Evolutionary conservation across 2,329 filamentous ascomycete genomes (phyloP).

Genomic region (Pseudogymnoascus sp.): DNA sequence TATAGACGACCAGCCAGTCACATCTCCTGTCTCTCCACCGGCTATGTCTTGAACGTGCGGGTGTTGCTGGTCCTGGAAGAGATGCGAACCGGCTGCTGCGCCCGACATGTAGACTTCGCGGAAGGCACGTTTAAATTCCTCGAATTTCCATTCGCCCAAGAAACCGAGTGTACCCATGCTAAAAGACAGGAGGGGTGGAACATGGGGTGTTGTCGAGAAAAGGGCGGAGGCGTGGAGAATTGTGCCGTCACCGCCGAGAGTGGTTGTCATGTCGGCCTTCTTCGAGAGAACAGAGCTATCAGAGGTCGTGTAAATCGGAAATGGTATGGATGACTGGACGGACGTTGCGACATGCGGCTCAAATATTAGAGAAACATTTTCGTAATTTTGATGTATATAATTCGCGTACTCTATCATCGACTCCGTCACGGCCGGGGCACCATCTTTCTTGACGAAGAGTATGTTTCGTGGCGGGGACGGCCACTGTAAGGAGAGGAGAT

Average conservation of each 20-base stretch:
- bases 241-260: constrained; percentile 87
- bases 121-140: constrained; percentile 85
- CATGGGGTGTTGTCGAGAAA: constrained; percentile 70
- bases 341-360: constrained; percentile 66
- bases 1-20: constrained; percentile 60
- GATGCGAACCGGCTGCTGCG: constrained; percentile 33
- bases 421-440: constrained; percentile 34
- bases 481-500: constrained; percentile 59
- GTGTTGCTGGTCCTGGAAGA: constrained; percentile 24
- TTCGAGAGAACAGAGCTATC: constrained; percentile 47
- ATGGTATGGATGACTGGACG: constrained; percentile 61
- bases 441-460: constrained; percentile 59
- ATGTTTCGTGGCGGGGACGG: constrained; percentile 59
- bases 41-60: constrained; percentile 19
- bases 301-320: constrained; percentile 58
- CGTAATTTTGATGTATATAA: constrained; percentile 65
- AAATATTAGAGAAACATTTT: constrained; percentile 71
- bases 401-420: constrained; percentile 31
- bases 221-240: constrained; percentile 79
- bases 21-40: constrained; percentile 20
- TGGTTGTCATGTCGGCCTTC: constrained; percentile 83
- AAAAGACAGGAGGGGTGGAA: constrained; percentile 88
- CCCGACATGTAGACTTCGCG: constrained; percentile 85
- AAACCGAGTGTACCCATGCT: constrained; percentile 97
- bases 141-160: constrained; percentile 92